Conservation (phyloP, 306 rosid genomes). For the Heteromeles arbutifolia region DNA sequence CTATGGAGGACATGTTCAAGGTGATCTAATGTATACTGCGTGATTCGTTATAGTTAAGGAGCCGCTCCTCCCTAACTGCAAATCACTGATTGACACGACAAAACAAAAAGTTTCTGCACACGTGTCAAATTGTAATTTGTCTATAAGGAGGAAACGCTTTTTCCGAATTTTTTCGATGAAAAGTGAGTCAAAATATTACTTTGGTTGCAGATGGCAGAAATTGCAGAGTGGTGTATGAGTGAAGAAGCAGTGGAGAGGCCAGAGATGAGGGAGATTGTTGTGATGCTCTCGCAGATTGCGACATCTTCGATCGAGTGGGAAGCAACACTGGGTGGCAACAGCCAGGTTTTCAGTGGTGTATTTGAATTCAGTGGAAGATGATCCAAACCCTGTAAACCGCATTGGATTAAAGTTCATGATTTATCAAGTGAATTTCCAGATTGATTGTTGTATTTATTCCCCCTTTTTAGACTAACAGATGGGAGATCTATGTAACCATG, state of each 20-base stretch:
- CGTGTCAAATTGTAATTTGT: too few species aligned
- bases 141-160: too few species aligned
- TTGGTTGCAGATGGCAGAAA: slow-evolving; percentile 49
- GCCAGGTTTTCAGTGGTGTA: slow-evolving; percentile 60
- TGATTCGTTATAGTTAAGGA: not conserved
- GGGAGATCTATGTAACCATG: not conserved
- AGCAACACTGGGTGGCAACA: slow-evolving; percentile 63
- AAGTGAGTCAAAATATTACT: not conserved
- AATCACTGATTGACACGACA: not conserved
- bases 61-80: not conserved
- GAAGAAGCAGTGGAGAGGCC: slow-evolving; percentile 74
- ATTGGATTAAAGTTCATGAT: not conserved
- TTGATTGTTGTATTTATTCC: not conserved
- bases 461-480: not conserved
- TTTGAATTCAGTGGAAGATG: slow-evolving; percentile 56
- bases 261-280: slow-evolving; percentile 58
- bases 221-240: slow-evolving; percentile 53
- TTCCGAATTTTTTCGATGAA: not conserved
- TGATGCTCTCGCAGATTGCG: slow-evolving; percentile 38
- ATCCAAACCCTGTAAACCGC: slow-evolving; percentile 4
- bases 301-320: slow-evolving; percentile 62
- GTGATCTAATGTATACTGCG: slow-evolving; percentile 14
- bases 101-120: too few species aligned
- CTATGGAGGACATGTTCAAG: slow-evolving; percentile 42
- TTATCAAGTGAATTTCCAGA: not conserved